Percentiles rank a stretch among this genome's conserved stretches.
Evolutionary conservation across 2,329 filamentous ascomycete genomes (phyloP).

Genomic region (Pseudopyrenochaeta lycopersici): DNA sequence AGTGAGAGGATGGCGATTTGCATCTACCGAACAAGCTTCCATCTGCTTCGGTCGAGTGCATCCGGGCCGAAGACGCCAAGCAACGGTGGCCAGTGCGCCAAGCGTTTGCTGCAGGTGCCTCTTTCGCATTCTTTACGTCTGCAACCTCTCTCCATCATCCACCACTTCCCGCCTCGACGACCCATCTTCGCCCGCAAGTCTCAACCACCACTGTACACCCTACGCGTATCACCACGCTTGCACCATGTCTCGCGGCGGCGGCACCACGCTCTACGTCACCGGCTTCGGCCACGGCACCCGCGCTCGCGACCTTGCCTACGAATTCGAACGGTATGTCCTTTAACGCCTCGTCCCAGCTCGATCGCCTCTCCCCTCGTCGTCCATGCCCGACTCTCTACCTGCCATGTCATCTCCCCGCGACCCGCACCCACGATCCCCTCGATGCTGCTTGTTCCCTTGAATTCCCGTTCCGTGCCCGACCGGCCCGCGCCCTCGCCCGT

Average conservation of each 20-base stretch:
- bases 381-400: conserved; percentile 31
- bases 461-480: conserved; percentile 7
- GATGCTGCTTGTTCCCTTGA: conserved; percentile 12
- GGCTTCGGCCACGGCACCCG: conserved; percentile 99
- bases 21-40: too few relatives aligned
- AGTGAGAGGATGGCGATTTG: too few relatives aligned
- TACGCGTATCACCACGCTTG: neutral
- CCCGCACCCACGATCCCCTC: conserved; percentile 29
- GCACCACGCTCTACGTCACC: conserved; percentile 96
- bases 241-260: conserved; percentile 87
- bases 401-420: conserved; percentile 16
- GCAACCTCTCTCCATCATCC: conserved; percentile 20
- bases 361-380: conserved; percentile 44
- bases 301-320: conserved; percentile 98
- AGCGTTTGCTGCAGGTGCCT: conserved; percentile 14
- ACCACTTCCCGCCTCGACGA: conserved; percentile 11
- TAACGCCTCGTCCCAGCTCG: conserved; percentile 50
- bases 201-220: conserved; percentile 16
- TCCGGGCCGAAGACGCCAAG: neutral
- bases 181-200: conserved; percentile 13
- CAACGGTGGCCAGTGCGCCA: neutral
- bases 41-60: neutral
- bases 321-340: conserved; percentile 99
- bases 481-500: conserved; percentile 38
- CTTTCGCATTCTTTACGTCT: conserved; percentile 13